Base-by-base conservation (phyloP, 1,284 basidiomycete species). In the Austroboletus novae-zelandiae region DNA sequence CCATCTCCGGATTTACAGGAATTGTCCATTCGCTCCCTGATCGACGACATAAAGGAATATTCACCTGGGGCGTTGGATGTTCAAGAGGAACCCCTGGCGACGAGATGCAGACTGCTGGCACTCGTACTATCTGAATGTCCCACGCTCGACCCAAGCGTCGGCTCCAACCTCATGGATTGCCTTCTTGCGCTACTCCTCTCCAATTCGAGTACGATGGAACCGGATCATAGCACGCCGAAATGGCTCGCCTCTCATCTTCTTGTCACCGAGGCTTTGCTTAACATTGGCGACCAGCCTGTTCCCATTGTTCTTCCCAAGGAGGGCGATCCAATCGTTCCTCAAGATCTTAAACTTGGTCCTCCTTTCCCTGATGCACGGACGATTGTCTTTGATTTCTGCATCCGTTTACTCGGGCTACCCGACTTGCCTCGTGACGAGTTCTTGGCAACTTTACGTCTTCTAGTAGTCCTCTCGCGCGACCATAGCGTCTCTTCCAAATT, bases 191-290 rank as follows among this genome's bases (percentile, higher is more conserved):
- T 92, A 30, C 71, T 89, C 37, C 69, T 84, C 14, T 83, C 86
- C 4, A 78, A 77, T 59, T 76, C 78, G 9, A 62, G 69, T 30
- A 75, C 73, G 47, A 71, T 72, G 27, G 79, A 81, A 50, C 70
- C 73, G 13, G 77, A 78, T 18, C 79, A 80, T 48, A 65, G 59
- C 23, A 66, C 78, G 29, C 92, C 92, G 2, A 84, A 81, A 60
- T 98, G 95, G 95, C 77, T 95, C 2, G 84, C 93, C 2, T 78
- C 87, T 6, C 81, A 89, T 62, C 72, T 95, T 15, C 79, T 95
- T 14, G 88, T 94, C 31, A 83, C 84, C 9, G 93, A 97, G 65
- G 83, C 89, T 10, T 70, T 97, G 39, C 77, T 97, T 30, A 84
- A 85, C 31, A 74, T 89, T 35, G 81, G 85, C 1, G 87, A 91